Evolutionary conservation across 2,329 filamentous ascomycete species (phyloP), one percentile per base, ranked within the genome.

Genomic region (Hymenoscyphus infarciens): DNA sequence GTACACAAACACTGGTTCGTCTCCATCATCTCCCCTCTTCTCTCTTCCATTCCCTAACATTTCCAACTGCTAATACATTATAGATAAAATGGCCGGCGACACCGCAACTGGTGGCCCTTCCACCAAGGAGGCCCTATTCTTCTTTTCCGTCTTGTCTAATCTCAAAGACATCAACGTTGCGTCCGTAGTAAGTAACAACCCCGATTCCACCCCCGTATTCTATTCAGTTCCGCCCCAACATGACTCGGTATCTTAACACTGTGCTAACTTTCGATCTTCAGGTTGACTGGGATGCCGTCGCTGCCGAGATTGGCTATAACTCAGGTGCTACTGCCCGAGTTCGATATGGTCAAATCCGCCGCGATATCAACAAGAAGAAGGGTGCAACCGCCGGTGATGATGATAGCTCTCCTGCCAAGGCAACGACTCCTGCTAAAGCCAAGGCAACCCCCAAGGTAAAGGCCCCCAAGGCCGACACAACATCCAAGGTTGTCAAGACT

Each of bases 331-430:
- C 78, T 2, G 81, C 82, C 45, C 62, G 80, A 75, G 76, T 78
- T 45, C 79, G 82, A 55, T 84, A 79, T 62, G 76, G 79, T 3
- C 80, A 83, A 63, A 77, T 83, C 64, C 82, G 79, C 71, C 74
- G 75, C 55, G 19, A 22, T 10, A 11, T 22, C 7, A n/a, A 38
- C 4, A 38, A 52, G 45, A 25, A 52, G 45, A 81, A 82, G 72
- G 73, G 80, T 0, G 77, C 77, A 2, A 59, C 38, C 25, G 56
- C 11, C 10, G 60, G 60, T 11, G 55, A 61, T 15, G 57, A 25
- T 4, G 35, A n/a, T 15, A 2, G 16, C 19, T n/a, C 16, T 22
- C 8, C 31, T 33, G n/a, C n/a, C 3, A 13, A 16, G 13, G 52
- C 52, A 13, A 57, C 22, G 33, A 39, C n/a, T 22, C 6, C 29